Percentiles rank a stretch among this genome's conserved stretches.
These are phyloP conservation scores for Mucor irregularis DNA, from an alignment of 371 early-diverging fungal species.

Conservation along the genomic window DNA sequence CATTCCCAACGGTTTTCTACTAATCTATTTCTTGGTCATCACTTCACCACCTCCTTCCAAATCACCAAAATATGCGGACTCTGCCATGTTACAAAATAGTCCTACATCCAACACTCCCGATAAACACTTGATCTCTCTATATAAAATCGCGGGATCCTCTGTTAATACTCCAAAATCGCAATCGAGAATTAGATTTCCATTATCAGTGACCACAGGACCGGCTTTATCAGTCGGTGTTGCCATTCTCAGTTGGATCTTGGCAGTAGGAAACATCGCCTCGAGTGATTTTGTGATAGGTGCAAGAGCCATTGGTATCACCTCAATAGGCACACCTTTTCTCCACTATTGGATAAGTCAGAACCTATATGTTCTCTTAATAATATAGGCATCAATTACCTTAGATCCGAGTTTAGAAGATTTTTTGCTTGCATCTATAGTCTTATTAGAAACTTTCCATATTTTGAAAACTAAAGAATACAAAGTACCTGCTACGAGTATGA, in stretches of 20 bases:
- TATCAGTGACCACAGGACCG: constrained; percentile 93
- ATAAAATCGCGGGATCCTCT: constrained; percentile 55
- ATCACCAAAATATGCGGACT: constrained; percentile 79
- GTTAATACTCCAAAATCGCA: constrained; percentile 76
- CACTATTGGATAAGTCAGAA: constrained; percentile 50
- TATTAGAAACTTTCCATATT: constrained; percentile 39
- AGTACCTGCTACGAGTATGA: constrained; percentile 88
- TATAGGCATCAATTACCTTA: constrained; percentile 53
- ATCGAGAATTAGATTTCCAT: constrained; percentile 89
- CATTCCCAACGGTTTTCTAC: no score
- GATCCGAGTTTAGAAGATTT: constrained; percentile 74
- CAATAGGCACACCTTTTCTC: constrained; percentile 86
- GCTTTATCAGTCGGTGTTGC: constrained; percentile 76
- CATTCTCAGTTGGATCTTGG: constrained; percentile 69
- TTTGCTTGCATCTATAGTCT: constrained; percentile 81
- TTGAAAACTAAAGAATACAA: no score
- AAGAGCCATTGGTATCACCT: constrained; percentile 81
- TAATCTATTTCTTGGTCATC: not conserved
- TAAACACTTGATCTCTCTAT: constrained; percentile 64
- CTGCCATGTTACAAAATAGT: constrained; percentile 84
- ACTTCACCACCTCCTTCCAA: not conserved
- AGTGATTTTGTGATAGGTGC: constrained; percentile 15
- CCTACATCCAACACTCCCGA: constrained; percentile 94
- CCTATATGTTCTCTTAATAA: not conserved
- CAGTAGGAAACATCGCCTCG: constrained; percentile 25